Percentiles rank a stretch among this genome's conserved stretches.
phyloP scores from a whole-genome alignment of 1,284 basidiomycete genomes.

The Cutaneotrichosporon sp. region DNA sequence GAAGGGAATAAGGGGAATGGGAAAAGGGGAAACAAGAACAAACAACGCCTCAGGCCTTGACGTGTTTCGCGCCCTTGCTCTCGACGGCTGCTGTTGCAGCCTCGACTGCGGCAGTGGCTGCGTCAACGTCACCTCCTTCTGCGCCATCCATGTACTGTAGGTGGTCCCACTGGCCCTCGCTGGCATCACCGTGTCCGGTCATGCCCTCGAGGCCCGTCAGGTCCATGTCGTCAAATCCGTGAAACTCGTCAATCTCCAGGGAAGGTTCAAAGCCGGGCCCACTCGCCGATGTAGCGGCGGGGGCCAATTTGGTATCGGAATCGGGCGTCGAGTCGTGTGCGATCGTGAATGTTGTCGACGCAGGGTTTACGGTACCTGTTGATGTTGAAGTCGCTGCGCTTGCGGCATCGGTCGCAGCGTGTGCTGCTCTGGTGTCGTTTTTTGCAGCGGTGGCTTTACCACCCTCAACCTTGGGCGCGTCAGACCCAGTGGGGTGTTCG shows the following conservation, averaged over 20 bases:
- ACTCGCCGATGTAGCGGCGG: neutral
- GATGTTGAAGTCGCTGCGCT: constrained; percentile 1
- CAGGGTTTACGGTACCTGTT: constrained; percentile 1
- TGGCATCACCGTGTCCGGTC: constrained; percentile 16
- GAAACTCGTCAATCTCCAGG: constrained; percentile 29
- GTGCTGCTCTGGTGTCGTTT: neutral
- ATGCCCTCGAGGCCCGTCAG: constrained; percentile 31
- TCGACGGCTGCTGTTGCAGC: neutral
- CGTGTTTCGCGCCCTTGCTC: neutral
- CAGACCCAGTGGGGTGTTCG: constrained; percentile 7
- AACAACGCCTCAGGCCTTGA: neutral
- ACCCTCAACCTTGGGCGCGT: constrained; percentile 9
- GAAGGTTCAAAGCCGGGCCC: constrained; percentile 14
- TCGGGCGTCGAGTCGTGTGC: constrained; percentile 13
- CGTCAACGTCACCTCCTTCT: constrained; percentile 1
- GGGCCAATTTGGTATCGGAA: constrained; percentile 2
- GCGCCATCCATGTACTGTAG: constrained; percentile 13
- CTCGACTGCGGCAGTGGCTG: neutral
- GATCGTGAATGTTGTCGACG: constrained; percentile 14
- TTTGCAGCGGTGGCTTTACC: constrained; percentile 2
- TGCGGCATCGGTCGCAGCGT: neutral
- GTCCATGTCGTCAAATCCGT: constrained; percentile 40
- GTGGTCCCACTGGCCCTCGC: constrained; percentile 33
- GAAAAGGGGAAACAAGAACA: no score
- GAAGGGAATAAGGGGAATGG: no score